Base-by-base conservation (phyloP, 148 eudicot genomes). In the Hydrangea macrophylla region DNA sequence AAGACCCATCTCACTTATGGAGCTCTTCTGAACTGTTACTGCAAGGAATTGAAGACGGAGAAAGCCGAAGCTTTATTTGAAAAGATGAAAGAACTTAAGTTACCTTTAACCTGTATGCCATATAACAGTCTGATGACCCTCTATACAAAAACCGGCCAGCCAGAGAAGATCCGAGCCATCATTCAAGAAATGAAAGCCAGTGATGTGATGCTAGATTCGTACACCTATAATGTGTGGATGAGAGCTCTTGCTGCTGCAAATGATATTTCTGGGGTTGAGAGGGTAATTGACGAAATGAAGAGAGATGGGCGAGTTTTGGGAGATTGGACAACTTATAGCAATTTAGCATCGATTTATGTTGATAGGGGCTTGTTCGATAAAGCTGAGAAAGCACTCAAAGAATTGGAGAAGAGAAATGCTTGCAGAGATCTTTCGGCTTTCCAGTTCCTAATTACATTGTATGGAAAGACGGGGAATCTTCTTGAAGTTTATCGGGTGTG, bases 261-360 rank as follows among this genome's bases (percentile, higher is more conserved):
- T 65, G 98, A 94, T 62, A 85, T 90, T 22, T 59, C 82, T 37
- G 98, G 96, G 48, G 91, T 87, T 37, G 96, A 94, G 74, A 82
- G 98, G 73, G 96, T 94, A 69, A 69, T 94, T 28, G 89, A 90
- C 67, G 97, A 94, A 67, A 85, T 94, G 89, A 94, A 88, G 78
- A 85, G 96, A 76, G 92, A 94, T 84, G 96, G 89, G 22, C 85
- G 90, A 20, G 92, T 88, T 61, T 73, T 68, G 37, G 88, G 76
- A 24, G 97, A 94, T 80, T 94, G 98, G 97, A 90, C 98, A 42
- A 86, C 88, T 40, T 94, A 94, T 68, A 90, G 97, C 79, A 94
- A 90, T 84, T 77, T 94, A 75, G 98, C 98, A 22, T 86, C 98
- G 6, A 88, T 94, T n/a, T 90, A 88, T 67, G 86, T 70, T 60